Evolutionary conservation across 306 rosid species (phyloP).

Genomic region (Morella rubra): DNA sequence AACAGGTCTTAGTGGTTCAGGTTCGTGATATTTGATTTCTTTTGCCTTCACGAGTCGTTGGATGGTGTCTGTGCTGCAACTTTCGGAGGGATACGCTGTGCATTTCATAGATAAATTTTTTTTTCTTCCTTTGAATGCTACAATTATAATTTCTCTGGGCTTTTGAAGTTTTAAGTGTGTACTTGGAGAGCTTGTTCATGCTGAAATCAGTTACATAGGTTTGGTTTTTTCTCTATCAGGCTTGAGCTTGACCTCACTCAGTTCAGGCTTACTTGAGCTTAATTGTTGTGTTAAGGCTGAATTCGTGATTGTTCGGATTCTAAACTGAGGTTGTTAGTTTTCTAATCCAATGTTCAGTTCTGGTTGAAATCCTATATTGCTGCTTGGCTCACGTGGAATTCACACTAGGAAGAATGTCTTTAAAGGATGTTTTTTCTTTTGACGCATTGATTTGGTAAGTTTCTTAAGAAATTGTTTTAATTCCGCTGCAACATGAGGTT

Average conservation of each 20-base stretch:
- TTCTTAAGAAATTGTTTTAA: not conserved
- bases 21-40: constrained; percentile 45
- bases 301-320: not conserved
- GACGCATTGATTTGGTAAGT: not conserved
- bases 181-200: not conserved
- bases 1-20: constrained; percentile 99
- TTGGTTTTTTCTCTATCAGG: too few species aligned
- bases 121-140: constrained; percentile 4
- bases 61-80: not conserved
- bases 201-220: too few species aligned
- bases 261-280: too few species aligned
- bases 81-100: constrained; percentile 1
- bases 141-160: constrained; percentile 5
- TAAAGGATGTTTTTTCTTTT: not conserved
- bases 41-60: constrained; percentile 5
- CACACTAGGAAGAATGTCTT: not conserved
- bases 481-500: not conserved
- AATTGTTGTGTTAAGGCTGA: too few species aligned
- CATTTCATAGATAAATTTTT: constrained; percentile 3
- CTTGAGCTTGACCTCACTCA: too few species aligned
- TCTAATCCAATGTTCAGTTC: too few species aligned
- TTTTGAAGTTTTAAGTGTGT: not conserved
- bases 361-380: not conserved
- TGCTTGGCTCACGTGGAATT: not conserved
- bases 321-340: not conserved